Conservation (phyloP, 2,329 filamentous ascomycete species). For the Basipetospora chlamydospora region DNA sequence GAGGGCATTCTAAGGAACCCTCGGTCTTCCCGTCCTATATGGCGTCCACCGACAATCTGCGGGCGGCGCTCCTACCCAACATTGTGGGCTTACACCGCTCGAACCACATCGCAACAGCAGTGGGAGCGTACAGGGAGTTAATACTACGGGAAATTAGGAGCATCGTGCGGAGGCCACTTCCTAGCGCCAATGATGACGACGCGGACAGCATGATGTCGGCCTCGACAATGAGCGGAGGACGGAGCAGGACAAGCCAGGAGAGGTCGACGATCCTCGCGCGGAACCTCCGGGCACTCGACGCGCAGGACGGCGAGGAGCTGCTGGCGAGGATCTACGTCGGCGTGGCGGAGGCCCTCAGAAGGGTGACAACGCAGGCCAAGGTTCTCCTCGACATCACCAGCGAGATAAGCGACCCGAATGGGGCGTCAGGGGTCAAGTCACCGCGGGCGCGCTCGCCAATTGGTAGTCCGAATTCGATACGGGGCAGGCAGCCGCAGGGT, state of each 20-base stretch:
- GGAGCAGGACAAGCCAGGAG: conserved; percentile 63
- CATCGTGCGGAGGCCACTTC: conserved; percentile 70
- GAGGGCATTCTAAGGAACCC: conserved; percentile 49
- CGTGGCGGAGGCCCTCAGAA: conserved; percentile 72
- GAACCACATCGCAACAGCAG: conserved; percentile 64
- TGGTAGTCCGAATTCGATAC: conserved; percentile 34
- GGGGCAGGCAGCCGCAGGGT: conserved; percentile 18
- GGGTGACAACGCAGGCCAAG: conserved; percentile 83
- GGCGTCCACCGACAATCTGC: conserved; percentile 53
- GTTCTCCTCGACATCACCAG: conserved; percentile 89
- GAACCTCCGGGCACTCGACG: conserved; percentile 71
- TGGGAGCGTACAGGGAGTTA: conserved; percentile 70
- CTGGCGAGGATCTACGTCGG: conserved; percentile 72
- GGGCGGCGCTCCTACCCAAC: conserved; percentile 53
- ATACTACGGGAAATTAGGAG: conserved; percentile 75
- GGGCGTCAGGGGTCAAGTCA: conserved; percentile 23
- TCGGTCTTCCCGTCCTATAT: conserved; percentile 69
- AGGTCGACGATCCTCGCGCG: conserved; percentile 79
- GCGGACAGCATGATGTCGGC: conserved; percentile 77
- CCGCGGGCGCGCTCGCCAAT: conserved; percentile 36
- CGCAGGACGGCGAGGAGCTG: conserved; percentile 72
- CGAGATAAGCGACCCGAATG: conserved; percentile 30
- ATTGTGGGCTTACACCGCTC: conserved; percentile 71
- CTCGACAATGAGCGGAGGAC: conserved; percentile 47
- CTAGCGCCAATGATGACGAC: conserved; percentile 89